Percentiles rank a stretch among this genome's conserved stretches.
Conservation (phyloP, 1,139 yeast species). For the Pichia terricola region DNA sequence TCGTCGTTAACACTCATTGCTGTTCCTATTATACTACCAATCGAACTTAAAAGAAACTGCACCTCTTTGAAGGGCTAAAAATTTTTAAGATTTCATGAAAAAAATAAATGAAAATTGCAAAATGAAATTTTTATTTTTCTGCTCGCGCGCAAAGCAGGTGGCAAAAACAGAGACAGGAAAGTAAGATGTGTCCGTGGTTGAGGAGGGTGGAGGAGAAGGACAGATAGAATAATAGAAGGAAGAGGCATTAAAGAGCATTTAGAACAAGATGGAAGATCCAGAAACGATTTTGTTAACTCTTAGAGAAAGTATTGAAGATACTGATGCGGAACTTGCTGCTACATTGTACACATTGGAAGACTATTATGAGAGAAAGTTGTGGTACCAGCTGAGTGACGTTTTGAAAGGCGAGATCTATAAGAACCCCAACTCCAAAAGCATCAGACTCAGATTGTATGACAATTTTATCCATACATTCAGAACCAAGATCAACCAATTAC, state of each 20-base stretch:
- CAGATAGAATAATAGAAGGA: neutral
- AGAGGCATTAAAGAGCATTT: too few species aligned
- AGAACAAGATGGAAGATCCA: slow-evolving; percentile 23
- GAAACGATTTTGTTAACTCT: slow-evolving; percentile 57
- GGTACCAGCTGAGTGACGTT: slow-evolving; percentile 58
- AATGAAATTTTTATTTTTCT: too few species aligned
- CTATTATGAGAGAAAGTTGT: slow-evolving; percentile 71
- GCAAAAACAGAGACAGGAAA: neutral
- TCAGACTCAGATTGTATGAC: slow-evolving; percentile 60
- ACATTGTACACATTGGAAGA: slow-evolving; percentile 73
- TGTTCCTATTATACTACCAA: too few species aligned
- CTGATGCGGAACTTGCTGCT: slow-evolving; percentile 48
- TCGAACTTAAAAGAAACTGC: too few species aligned
- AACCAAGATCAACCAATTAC: slow-evolving; percentile 67
- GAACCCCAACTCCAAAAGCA: slow-evolving; percentile 38
- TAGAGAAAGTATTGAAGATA: slow-evolving; percentile 40
- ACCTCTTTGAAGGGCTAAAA: too few species aligned
- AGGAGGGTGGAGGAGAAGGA: neutral
- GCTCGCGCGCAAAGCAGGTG: neutral
- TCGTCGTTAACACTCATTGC: too few species aligned
- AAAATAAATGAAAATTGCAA: too few species aligned
- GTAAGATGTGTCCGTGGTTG: too few species aligned
- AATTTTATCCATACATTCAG: slow-evolving; percentile 61
- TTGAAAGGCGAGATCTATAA: slow-evolving; percentile 50
- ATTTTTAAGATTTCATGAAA: too few species aligned